Evolutionary conservation across 2,329 filamentous ascomycete genomes (phyloP).

Genomic region (Cladosporium sp.): DNA sequence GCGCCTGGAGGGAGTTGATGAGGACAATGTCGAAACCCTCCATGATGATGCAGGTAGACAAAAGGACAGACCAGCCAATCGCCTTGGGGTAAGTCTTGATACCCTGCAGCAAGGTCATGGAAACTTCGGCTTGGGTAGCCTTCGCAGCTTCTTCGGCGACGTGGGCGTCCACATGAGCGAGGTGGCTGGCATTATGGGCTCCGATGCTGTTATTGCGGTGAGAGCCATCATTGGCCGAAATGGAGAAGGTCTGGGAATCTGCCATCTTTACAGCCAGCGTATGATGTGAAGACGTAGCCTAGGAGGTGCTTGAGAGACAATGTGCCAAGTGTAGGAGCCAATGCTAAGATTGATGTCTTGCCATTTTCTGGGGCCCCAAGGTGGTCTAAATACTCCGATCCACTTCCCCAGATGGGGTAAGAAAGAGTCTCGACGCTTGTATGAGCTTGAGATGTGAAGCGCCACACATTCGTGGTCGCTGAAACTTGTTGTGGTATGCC

Average conservation of each 20-base stretch:
- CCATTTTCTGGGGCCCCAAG: not conserved
- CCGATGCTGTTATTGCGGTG: slow-evolving; percentile 19
- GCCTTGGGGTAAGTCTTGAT: slow-evolving; percentile 38
- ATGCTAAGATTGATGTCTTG: not conserved
- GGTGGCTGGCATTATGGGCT: slow-evolving; percentile 18
- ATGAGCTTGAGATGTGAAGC: not conserved
- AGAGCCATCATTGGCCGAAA: not conserved
- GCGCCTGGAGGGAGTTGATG: slow-evolving; percentile 38
- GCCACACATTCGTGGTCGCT: not conserved
- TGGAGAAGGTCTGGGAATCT: not conserved
- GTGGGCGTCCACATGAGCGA: slow-evolving; percentile 17
- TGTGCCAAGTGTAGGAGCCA: not conserved
- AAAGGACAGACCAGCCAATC: slow-evolving; percentile 39
- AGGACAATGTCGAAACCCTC: slow-evolving; percentile 44
- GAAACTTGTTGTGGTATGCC: not conserved
- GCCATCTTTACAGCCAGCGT: slow-evolving; percentile 6
- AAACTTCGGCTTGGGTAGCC: slow-evolving; percentile 35
- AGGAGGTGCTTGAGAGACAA: not conserved
- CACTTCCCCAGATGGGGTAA: not conserved
- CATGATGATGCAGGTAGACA: slow-evolving; percentile 43
- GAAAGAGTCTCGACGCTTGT: not conserved
- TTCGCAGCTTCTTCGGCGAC: slow-evolving; percentile 32
- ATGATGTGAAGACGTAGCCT: not conserved
- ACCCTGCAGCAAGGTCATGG: slow-evolving; percentile 38
- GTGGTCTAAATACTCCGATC: slow-evolving; percentile 1